Conservation (phyloP, 768 basidiomycete species). For the Holtermanniella nyarrowii region DNA sequence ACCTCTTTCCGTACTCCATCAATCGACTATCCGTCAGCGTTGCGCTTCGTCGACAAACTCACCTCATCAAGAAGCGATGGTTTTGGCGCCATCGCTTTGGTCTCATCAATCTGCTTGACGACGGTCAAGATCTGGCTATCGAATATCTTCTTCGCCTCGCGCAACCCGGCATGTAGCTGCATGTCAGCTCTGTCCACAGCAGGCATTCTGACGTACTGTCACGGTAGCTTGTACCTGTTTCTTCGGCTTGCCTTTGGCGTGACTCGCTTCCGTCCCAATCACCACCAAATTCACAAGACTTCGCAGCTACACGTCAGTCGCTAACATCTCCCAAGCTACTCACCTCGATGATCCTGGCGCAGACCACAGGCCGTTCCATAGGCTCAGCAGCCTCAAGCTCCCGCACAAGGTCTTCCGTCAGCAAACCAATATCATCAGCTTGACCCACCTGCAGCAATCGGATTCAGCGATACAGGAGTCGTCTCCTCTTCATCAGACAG, state of each 20-base stretch:
- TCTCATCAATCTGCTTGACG: neutral
- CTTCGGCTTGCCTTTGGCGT: neutral
- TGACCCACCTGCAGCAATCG: neutral
- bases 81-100: neutral
- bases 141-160: neutral
- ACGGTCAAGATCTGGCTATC: neutral
- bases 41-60: neutral
- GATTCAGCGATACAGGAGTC: neutral
- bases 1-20: neutral
- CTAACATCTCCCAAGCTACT: neutral
- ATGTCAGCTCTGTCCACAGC: neutral
- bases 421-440: neutral
- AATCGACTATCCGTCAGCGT: neutral
- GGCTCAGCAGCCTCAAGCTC: neutral
- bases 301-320: neutral
- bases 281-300: neutral
- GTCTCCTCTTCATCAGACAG: neutral
- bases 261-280: neutral
- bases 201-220: neutral
- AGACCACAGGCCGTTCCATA: neutral
- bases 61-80: neutral
- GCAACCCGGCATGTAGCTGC: neutral
- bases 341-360: neutral
- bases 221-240: neutral
- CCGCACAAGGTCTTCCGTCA: no score